phyloP scores from a whole-genome alignment of 306 rosid species.

The Potentilla sterilis region DNA sequence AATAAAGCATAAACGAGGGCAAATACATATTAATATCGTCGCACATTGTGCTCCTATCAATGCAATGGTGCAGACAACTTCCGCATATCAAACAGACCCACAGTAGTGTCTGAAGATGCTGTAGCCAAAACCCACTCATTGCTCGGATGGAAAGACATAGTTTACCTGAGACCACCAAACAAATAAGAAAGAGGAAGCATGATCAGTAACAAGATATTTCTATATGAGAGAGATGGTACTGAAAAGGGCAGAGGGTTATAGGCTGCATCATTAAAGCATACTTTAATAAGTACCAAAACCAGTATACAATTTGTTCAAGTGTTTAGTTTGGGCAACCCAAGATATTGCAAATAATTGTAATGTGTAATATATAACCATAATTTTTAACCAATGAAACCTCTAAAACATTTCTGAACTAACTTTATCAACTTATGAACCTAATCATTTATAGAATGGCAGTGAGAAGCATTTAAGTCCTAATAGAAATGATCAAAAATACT shows the following conservation, averaged over 20 bases:
- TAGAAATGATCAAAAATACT: neutral
- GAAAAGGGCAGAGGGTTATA: neutral
- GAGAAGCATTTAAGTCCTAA: neutral
- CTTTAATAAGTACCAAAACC: neutral
- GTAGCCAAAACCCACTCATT: constrained; percentile 92
- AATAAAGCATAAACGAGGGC: no score
- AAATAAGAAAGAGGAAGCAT: neutral
- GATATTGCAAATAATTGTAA: neutral
- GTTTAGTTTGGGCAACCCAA: neutral
- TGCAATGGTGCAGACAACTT: constrained; percentile 67
- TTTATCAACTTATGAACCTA: neutral
- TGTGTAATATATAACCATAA: neutral
- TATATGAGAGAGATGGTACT: neutral
- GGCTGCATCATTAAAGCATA: neutral
- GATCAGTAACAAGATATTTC: neutral
- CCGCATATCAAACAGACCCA: constrained; percentile 78
- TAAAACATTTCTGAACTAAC: neutral
- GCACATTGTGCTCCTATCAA: no score
- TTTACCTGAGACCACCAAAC: constrained; percentile 57
- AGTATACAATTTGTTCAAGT: neutral
- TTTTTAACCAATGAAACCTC: neutral
- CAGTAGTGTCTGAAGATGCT: constrained; percentile 83
- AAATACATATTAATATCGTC: no score
- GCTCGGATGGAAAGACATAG: constrained; percentile 73
- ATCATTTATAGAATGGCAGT: neutral